Evolutionary conservation across 2,329 filamentous ascomycete genomes (phyloP).

Genomic region (Beauveria scarabaeidicola): DNA sequence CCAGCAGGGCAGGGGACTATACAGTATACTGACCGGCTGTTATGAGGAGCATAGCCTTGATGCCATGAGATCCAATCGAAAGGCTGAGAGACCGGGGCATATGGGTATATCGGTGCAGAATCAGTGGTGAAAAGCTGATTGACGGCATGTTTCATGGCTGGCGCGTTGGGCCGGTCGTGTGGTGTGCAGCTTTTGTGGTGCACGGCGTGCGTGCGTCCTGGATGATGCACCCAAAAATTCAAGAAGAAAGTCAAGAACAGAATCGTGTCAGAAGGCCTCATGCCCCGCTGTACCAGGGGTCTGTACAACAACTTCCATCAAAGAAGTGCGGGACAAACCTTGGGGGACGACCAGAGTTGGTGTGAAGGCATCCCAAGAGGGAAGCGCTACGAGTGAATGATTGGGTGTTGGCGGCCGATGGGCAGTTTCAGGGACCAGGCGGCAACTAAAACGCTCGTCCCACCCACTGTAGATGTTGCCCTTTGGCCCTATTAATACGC

Average conservation of each 20-base stretch:
- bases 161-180: conserved; percentile 16
- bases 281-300: not conserved
- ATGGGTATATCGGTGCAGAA: not conserved
- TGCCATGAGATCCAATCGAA: not conserved
- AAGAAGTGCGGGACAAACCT: not conserved
- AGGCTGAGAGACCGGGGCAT: not conserved
- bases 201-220: not conserved
- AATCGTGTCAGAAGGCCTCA: not conserved
- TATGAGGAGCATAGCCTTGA: not conserved
- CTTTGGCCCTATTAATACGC: no score
- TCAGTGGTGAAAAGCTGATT: conserved; percentile 7
- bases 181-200: not conserved
- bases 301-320: not conserved
- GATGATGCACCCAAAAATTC: no score
- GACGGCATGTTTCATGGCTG: conserved; percentile 19
- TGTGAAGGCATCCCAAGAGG: conserved; percentile 3
- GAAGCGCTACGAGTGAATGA: conserved; percentile 8
- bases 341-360: not conserved
- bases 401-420: not conserved
- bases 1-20: not conserved
- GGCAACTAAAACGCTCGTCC: conserved; percentile 2
- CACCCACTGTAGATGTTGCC: not conserved
- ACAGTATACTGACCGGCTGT: not conserved
- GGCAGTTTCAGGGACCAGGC: conserved; percentile 6
- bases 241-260: not conserved